Conservation (phyloP, 306 rosid species). For the Vigna hirtella region DNA sequence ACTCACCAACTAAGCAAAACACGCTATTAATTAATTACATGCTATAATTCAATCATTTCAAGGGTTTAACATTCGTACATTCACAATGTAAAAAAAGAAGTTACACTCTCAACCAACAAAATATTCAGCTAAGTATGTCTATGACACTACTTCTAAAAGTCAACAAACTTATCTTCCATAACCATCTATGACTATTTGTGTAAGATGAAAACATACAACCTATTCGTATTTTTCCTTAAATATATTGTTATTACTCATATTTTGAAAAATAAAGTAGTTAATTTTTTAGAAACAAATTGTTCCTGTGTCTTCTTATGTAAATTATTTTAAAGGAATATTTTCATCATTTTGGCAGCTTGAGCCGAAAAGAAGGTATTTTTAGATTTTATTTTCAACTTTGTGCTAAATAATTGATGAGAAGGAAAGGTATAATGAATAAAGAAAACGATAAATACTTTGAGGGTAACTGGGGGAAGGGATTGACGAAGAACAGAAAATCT, state of each 20-base stretch:
- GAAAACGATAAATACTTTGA: constrained; percentile 49
- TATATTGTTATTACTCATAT: too few relatives aligned
- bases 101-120: too few relatives aligned
- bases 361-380: background rate
- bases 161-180: too few relatives aligned
- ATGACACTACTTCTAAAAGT: too few relatives aligned
- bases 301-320: background rate
- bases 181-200: too few relatives aligned
- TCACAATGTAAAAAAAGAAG: too few relatives aligned
- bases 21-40: background rate
- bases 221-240: too few relatives aligned
- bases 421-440: background rate
- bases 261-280: background rate
- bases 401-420: too few relatives aligned
- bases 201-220: too few relatives aligned
- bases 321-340: background rate
- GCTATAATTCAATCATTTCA: background rate
- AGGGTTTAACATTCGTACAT: too few relatives aligned
- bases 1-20: background rate
- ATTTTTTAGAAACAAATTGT: background rate
- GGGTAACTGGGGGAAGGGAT: constrained; percentile 62
- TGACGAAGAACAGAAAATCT: constrained; percentile 50
- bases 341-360: background rate
- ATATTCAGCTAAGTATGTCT: too few relatives aligned
- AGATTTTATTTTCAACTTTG: background rate